These are phyloP conservation scores for Crucibulum parvulum DNA, from an alignment of 1,284 basidiomycete genomes.

Conservation along the genomic window DNA sequence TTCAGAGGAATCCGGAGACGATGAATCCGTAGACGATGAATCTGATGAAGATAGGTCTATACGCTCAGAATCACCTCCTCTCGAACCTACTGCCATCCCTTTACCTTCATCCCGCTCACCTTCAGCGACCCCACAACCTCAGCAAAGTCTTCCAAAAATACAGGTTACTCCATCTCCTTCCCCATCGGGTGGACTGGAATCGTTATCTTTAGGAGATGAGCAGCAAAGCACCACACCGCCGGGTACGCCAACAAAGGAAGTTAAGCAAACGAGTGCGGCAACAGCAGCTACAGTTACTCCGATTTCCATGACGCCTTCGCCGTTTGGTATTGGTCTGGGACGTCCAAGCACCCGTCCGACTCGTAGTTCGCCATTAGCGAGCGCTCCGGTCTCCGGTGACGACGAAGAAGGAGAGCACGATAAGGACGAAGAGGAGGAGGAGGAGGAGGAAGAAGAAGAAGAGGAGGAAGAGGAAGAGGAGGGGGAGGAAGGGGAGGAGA, in stretches of 20 bases:
- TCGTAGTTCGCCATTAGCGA: conserved; percentile 69
- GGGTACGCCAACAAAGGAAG: conserved; percentile 55
- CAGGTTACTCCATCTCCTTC: conserved; percentile 33
- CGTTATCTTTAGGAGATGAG: conserved; percentile 15
- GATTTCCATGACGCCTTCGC: conserved; percentile 38
- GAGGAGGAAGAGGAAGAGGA: conserved; percentile 25
- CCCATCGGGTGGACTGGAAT: conserved; percentile 12
- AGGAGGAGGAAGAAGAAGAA: conserved; percentile 17
- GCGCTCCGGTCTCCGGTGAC: conserved; percentile 50
- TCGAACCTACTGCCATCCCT: conserved; percentile 36
- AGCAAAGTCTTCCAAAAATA: conserved; percentile 34
- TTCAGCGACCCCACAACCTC: conserved; percentile 54
- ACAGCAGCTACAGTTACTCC: conserved; percentile 26
- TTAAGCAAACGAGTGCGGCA: conserved; percentile 21
- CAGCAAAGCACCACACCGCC: conserved; percentile 54
- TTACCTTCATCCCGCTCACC: conserved; percentile 46
- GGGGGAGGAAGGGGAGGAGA: conserved; percentile 22
- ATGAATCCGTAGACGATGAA: conserved; percentile 7
- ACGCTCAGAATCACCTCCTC: conserved; percentile 19
- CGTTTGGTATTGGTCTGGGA: conserved; percentile 49
- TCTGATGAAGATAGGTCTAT: conserved; percentile 3
- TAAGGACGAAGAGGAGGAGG: conserved; percentile 16
- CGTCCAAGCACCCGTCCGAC: conserved; percentile 63
- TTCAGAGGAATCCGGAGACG: conserved; percentile 24
- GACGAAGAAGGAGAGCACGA: conserved; percentile 33